Base-by-base conservation (phyloP, 768 basidiomycete species). In the Xerocomus brunneocitrinus region DNA sequence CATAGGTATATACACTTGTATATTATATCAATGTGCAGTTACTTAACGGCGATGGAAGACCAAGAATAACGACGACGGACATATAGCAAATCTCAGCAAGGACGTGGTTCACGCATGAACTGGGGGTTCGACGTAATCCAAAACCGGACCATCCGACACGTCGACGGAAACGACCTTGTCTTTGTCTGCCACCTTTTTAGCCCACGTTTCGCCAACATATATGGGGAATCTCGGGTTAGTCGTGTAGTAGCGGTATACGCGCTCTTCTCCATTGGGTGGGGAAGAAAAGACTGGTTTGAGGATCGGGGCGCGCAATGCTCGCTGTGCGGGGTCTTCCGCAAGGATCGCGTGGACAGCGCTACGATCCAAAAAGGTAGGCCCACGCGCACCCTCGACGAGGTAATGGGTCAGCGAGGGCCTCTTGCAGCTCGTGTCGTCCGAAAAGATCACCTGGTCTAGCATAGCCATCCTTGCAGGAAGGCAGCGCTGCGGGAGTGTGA, bases 171-270 rank as follows among this genome's bases (percentile, higher is more conserved):
- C n/a, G 46, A 36, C 22, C 22, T 36, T 8, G 24, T 42, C 24
- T 9, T 31, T 52, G 9, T 51, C 19, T 3, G 9, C 44, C n/a
- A 62, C 46, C 46, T 54, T 65, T 14, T 47, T 56, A 10, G 24
- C 52, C 64, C 58, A 61, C 5, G 53, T 66, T 6, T 59, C 54
- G 2, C 62, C 62, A 7, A 66, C 64, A 10, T 58, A 66, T 14
- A 67, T 55, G n/a, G 28, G 5, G 1, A 27, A 5, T 2, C 30
- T 10, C n/a, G 0, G 14, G 6, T 2, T 10, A 2, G 12, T 2
- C 22, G 0, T 1, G 47, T 49, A 31, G 51, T 68, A 67, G 22
- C 63, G 45, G 30, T 10, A 9, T 10, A 49, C 24, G 19, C 27
- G 46, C 27, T 59, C 61, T 22, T 62, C 64, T 49, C 64, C 66